phyloP scores from a whole-genome alignment of 2,329 filamentous ascomycete species.

The Fusarium algeriense region DNA sequence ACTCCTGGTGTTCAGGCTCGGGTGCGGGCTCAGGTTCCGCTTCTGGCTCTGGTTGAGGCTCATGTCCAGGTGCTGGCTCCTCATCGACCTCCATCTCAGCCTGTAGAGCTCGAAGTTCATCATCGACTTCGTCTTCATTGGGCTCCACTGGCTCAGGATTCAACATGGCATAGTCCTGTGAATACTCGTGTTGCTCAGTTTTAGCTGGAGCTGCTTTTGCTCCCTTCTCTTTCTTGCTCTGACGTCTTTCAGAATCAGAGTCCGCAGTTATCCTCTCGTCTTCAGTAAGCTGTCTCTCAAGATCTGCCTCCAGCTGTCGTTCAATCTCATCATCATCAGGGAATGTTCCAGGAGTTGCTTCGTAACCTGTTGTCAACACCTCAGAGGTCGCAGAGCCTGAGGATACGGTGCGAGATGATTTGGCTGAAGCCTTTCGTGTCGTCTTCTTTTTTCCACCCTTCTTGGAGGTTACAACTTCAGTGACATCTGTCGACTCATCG shows the following conservation, averaged over 20 bases:
- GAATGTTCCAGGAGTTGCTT: constrained; percentile 55
- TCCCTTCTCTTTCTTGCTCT: constrained; percentile 47
- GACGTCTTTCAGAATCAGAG: constrained; percentile 60
- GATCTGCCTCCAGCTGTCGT: constrained; percentile 72
- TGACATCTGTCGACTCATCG: constrained; percentile 57
- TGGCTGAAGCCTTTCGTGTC: constrained; percentile 56
- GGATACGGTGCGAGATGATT: constrained; percentile 55
- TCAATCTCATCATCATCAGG: constrained; percentile 75
- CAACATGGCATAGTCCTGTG: constrained; percentile 64
- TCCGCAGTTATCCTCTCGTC: constrained; percentile 63
- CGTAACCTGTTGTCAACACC: constrained; percentile 61
- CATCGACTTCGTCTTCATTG: constrained; percentile 63
- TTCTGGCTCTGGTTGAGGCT: constrained; percentile 29
- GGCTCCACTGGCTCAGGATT: constrained; percentile 60
- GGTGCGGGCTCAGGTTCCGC: constrained; percentile 17
- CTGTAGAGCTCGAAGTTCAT: constrained; percentile 63
- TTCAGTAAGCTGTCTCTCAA: constrained; percentile 68
- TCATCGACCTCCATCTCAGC: constrained; percentile 60
- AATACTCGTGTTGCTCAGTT: constrained; percentile 46
- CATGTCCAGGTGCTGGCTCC: constrained; percentile 13
- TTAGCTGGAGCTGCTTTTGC: constrained; percentile 49
- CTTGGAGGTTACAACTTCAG: constrained; percentile 51
- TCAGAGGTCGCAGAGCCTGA: constrained; percentile 65
- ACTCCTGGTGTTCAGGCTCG: constrained; percentile 48
- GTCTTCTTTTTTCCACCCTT: constrained; percentile 54